These are phyloP conservation scores for Ulmus americana DNA, from an alignment of 331 rosid species.

Conservation along the genomic window DNA sequence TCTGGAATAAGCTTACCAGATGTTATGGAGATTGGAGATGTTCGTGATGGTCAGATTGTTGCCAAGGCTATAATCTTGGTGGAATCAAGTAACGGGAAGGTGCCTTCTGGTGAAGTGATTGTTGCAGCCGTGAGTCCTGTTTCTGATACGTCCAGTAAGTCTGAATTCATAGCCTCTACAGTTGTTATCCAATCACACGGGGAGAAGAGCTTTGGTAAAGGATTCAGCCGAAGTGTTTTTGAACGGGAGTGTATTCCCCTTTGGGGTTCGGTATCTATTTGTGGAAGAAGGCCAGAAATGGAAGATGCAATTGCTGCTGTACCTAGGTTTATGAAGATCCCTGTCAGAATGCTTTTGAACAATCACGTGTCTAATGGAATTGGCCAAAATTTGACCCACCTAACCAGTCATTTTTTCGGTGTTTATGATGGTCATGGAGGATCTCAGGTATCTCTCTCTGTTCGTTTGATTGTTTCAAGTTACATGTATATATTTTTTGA, in stretches of 20 bases:
- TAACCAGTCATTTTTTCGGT: conserved; percentile 49
- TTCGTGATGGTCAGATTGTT: conserved; percentile 36
- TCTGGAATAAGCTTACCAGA: conserved; percentile 31
- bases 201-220: conserved; percentile 25
- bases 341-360: conserved; percentile 40
- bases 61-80: conserved; percentile 44
- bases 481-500: not conserved
- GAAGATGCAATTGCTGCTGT: conserved; percentile 48
- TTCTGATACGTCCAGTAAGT: conserved; percentile 24
- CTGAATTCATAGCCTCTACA: conserved; percentile 29
- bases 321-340: conserved; percentile 43
- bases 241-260: conserved; percentile 50
- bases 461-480: conserved; percentile 3
- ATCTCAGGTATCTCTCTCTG: conserved; percentile 36
- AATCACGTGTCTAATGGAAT: conserved; percentile 28
- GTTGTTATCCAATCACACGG: conserved; percentile 35
- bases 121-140: conserved; percentile 38
- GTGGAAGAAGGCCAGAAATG: conserved; percentile 56
- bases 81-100: conserved; percentile 37
- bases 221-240: conserved; percentile 33
- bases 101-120: conserved; percentile 39
- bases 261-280: conserved; percentile 52
- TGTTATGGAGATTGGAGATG: conserved; percentile 32
- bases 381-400: conserved; percentile 39
- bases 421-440: conserved; percentile 69